Evolutionary conservation across 306 rosid species (phyloP).

Genomic region (Dalbergia cultrata): DNA sequence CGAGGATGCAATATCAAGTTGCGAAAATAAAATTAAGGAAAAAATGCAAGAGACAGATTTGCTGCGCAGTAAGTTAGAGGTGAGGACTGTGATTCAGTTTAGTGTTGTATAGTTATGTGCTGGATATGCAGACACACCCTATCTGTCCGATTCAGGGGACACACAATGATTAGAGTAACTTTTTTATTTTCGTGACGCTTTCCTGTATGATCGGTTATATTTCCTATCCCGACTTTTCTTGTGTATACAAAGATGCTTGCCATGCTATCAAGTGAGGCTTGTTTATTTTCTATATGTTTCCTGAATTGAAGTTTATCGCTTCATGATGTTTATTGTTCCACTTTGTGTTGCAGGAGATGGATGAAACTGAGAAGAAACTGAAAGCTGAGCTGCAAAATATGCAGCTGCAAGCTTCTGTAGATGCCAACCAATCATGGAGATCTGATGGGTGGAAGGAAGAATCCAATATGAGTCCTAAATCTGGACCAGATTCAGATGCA

Average conservation of each 20-base stretch:
- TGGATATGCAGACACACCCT: constrained; percentile 6
- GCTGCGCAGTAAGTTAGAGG: constrained; percentile 70
- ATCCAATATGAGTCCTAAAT: constrained; percentile 42
- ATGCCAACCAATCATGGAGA: constrained; percentile 42
- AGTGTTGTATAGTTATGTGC: not conserved
- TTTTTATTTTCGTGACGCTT: not conserved
- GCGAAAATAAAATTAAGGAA: constrained; percentile 75
- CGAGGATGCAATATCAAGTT: constrained; percentile 68
- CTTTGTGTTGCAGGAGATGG: constrained; percentile 69
- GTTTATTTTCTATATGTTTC: not conserved
- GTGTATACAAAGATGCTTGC: not conserved
- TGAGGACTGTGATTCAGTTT: constrained; percentile 42
- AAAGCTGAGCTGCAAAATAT: constrained; percentile 59
- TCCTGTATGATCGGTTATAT: not conserved
- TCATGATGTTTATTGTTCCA: constrained; percentile 5
- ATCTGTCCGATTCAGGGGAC: not conserved
- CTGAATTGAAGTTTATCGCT: not conserved
- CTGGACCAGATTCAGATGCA: constrained; percentile 58
- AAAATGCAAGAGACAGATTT: constrained; percentile 68
- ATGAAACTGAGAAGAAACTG: constrained; percentile 67
- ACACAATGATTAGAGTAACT: not conserved
- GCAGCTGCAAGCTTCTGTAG: constrained; percentile 47
- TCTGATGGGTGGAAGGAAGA: constrained; percentile 54
- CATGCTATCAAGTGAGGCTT: constrained; percentile 9
- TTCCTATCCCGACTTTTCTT: not conserved